Evolutionary conservation across 2,329 filamentous ascomycete species (phyloP).

Genomic region (Sporothrix inflata): DNA sequence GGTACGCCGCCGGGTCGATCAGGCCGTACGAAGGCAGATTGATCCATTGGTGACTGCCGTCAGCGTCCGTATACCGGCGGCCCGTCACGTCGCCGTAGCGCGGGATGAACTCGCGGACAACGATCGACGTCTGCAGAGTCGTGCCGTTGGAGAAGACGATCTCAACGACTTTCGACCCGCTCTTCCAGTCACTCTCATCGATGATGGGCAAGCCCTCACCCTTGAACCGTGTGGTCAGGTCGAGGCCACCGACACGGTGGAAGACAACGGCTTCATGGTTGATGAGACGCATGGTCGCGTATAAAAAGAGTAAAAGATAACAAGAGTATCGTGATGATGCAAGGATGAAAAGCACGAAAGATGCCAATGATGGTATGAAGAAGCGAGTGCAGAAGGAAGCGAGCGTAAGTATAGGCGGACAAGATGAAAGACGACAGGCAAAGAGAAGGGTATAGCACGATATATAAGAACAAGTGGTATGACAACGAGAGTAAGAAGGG

Average conservation of each 20-base stretch:
- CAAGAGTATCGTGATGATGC: neutral
- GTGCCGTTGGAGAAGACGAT: constrained; percentile 31
- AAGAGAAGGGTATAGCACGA: neutral
- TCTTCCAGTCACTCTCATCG: constrained; percentile 27
- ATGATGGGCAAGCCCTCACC: constrained; percentile 27
- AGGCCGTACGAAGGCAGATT: constrained; percentile 31
- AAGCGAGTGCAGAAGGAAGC: neutral
- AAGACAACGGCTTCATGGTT: constrained; percentile 25
- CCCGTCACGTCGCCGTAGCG: constrained; percentile 31
- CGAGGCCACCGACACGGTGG: constrained; percentile 33
- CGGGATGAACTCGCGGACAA: constrained; percentile 29
- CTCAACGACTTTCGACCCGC: neutral
- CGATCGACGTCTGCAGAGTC: neutral
- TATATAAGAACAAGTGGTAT: neutral
- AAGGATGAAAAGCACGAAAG: neutral
- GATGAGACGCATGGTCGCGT: constrained; percentile 28
- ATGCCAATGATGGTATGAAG: neutral
- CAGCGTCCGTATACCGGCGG: constrained; percentile 30
- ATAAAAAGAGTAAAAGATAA: neutral
- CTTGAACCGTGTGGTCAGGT: constrained; percentile 31
- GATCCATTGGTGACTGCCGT: constrained; percentile 29
- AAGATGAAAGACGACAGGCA: neutral
- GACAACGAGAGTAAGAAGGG: neutral
- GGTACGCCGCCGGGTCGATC: constrained; percentile 23
- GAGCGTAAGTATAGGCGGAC: neutral